These are phyloP conservation scores for Colletotrichum horii DNA, from an alignment of 2,329 filamentous ascomycete species.

Conservation along the genomic window DNA sequence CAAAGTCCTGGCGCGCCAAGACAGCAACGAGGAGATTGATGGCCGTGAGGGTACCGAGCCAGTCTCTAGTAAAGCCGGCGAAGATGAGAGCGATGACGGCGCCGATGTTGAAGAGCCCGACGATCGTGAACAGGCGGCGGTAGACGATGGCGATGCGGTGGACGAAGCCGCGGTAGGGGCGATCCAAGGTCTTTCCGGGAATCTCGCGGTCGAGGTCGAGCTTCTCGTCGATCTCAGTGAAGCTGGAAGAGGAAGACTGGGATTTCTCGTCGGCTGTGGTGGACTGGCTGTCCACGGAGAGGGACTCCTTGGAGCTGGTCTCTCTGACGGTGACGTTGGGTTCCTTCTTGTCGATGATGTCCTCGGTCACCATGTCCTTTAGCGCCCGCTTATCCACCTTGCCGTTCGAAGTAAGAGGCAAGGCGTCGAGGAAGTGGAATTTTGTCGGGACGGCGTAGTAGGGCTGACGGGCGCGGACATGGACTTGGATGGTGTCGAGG, in stretches of 20 bases:
- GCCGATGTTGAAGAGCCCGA: conserved; percentile 54
- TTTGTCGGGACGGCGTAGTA: conserved; percentile 60
- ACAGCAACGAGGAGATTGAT: conserved; percentile 55
- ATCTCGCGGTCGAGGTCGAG: conserved; percentile 27
- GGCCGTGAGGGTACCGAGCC: conserved; percentile 47
- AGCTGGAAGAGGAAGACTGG: conserved; percentile 9
- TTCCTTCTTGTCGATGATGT: background rate
- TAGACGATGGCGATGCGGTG: conserved; percentile 58
- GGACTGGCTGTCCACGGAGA: background rate
- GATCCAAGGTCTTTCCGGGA: conserved; percentile 44
- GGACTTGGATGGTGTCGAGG: conserved; percentile 39
- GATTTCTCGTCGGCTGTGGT: background rate
- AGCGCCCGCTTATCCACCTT: conserved; percentile 61
- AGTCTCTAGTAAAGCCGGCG: conserved; percentile 8
- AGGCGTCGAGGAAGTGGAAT: conserved; percentile 44
- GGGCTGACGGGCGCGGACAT: conserved; percentile 48
- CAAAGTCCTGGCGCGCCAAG: conserved; percentile 56
- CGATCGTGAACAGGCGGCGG: conserved; percentile 59
- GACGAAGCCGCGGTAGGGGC: conserved; percentile 43
- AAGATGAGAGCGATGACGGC: conserved; percentile 49
- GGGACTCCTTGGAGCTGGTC: background rate
- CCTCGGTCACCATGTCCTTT: conserved; percentile 30
- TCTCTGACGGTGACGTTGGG: background rate
- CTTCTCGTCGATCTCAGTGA: conserved; percentile 16
- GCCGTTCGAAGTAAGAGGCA: conserved; percentile 60